Evolutionary conservation across 2,329 filamentous ascomycete species (phyloP), one percentile per base, ranked within the genome.

Genomic region (Chrysoporthe puriensis): DNA sequence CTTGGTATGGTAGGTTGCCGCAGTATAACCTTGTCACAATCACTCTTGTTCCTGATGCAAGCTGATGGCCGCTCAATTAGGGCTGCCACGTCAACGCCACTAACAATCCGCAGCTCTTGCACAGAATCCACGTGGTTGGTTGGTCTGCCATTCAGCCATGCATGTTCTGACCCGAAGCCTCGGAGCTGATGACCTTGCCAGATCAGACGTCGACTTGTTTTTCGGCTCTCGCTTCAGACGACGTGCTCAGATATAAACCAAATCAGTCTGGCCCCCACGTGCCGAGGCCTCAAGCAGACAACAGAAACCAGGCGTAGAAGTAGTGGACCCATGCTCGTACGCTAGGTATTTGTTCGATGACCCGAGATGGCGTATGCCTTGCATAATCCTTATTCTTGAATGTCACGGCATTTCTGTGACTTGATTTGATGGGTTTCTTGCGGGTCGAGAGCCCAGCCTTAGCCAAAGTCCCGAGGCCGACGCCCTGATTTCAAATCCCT

Each of bases 51-150:
- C 32, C 56, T 58, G 56, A 46, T 34, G 56, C 64, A 62, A 63
- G 60, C 42, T 66, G 61, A 65, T 46, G 67, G 60, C 64, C 66
- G 60, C 61, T 42, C 60, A 66, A 63, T 63, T 46, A 63, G 63
- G 67, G 63, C 64, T 66, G 48, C 62, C 57, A 61, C 46, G 56
- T 64, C 48, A 43, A 68, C 4, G 21, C n/a, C 58, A 50, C 42
- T 42, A 36, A 46, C n/a, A 43, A n/a, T 44, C 32, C 52, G 36
- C 36, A 40, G 36, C 36, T 40, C 36, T 40, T 40, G 36, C 56
- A 42, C 64, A 36, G 46, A 21, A 26, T 26, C 18, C 54, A 63
- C 59, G 46, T 21, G 44, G 26, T 46, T 21, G 44, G 26, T 46
- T 34, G 42, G 60, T 32, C 63, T 6, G 40, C 26, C 60, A 36